Base-by-base conservation (phyloP, 2,329 filamentous ascomycete genomes). In the Byssothecium circinans region DNA sequence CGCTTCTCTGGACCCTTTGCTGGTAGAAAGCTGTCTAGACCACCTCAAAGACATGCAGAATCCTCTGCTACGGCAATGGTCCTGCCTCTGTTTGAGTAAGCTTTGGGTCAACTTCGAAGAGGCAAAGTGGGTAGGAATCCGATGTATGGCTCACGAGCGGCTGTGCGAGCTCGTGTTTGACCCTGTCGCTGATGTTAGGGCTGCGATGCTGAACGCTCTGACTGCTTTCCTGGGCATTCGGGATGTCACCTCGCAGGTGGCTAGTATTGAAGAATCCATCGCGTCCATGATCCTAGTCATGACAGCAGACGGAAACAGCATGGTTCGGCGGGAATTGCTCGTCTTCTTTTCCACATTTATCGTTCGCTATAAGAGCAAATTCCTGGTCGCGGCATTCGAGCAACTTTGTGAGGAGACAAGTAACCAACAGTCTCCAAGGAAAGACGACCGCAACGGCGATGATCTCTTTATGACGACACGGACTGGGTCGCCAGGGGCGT, bases 341-440 rank as follows among this genome's bases (percentile, higher is more conserved):
- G 88, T 96, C 11, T 97, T 97, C 76, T 85, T 96, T 58, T 97
- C 94, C 0, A 87, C 88, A 22, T 96, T 96, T 64, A 85, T 95
- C 39, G 82, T 88, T 51, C 87, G 92, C 33, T 96, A 96, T 67
- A 87, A 95, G 73, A 90, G 85, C 68, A 95, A 95, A 58, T 95
- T 99, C 62, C 71, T 96, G 34, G 91, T 97, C 23, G 87, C 89
- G 1, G 91, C 92, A 4, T 97, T 87, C 69, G 94, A 99, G 67
- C 90, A 96, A 54, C 78, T 97, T 33, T 75, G 86, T 19, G 90
- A 96, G 64, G 92, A 97, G 68, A 86, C 84, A 15, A 61, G 52
- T 23, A 42, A 47, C 15, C 44, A 57, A 3, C 29, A 53, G 7
- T 18, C 47, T 23, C 36, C 56, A 12, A 60, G 54, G 12, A 43